These are phyloP conservation scores for Neurospora africana DNA, from an alignment of 495 filamentous ascomycete species.

Conservation along the genomic window DNA sequence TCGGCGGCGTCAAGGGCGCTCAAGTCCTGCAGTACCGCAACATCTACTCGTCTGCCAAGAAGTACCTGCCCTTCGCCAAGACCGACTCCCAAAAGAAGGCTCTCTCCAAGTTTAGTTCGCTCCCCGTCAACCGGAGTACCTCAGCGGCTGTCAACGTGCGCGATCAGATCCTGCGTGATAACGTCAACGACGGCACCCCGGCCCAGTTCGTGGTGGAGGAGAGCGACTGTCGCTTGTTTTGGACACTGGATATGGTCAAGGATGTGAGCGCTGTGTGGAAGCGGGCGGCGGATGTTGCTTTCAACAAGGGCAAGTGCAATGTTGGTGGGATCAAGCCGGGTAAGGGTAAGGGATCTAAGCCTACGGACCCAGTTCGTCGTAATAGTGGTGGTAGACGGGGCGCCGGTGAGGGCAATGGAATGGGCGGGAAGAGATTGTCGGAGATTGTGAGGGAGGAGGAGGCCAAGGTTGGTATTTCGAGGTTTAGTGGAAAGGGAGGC, in stretches of 20 bases:
- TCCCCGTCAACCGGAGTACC: background rate
- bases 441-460: background rate
- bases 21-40: conserved; percentile 13
- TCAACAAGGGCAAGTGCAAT: conserved; percentile 2
- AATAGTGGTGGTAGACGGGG: background rate
- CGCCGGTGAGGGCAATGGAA: background rate
- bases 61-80: background rate
- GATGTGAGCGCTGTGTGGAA: conserved; percentile 35
- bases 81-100: background rate
- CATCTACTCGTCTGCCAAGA: background rate
- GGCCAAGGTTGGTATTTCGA: background rate
- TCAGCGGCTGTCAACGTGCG: conserved; percentile 6
- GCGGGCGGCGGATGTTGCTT: conserved; percentile 51
- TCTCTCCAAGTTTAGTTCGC: background rate
- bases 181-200: conserved; percentile 26
- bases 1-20: conserved; percentile 49
- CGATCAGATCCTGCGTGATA: conserved; percentile 20
- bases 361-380: background rate
- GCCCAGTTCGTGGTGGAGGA: conserved; percentile 42
- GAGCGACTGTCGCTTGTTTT: conserved; percentile 43
- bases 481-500: background rate
- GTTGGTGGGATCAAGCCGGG: conserved; percentile 3
- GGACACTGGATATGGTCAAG: conserved; percentile 33
- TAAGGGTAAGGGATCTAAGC: background rate
- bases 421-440: background rate